Base-by-base conservation (phyloP, 805 yeast genomes). In the Nadsonia fulvescens region DNA sequence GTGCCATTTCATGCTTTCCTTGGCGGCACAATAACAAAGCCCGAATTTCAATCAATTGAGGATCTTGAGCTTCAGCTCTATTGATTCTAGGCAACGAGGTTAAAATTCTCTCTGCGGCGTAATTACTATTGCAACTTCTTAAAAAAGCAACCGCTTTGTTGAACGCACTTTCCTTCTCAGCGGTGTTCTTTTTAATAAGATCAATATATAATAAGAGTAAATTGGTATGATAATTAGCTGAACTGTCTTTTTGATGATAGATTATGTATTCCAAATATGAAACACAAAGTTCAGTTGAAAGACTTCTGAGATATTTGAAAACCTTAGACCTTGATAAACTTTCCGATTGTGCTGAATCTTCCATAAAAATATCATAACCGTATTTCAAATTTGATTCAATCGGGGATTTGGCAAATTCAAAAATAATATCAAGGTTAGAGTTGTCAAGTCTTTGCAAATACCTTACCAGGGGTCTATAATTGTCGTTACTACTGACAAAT, bases 1-100 rank as follows among this genome's bases (percentile, higher is more conserved):
- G 49, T 0, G 79, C 71, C 25, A 66, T 61, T 7, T 59, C 57
- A 40, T 77, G 78, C 27, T 66, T 66, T 1, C 66, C 70, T 22
- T 75, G 40, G 32, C 66, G 61, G 23, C 61, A 60, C 28, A 74
- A 56, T 2, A 82, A 63, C 23, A 63, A 56, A 0, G 77, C 66
- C 20, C 65, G 59, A 20, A 72, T 54, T 13, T 63, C 51, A 6
- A 61, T 30, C 5, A 46, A 36, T 3, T 12, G 18, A 4, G 24
- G 9, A 13, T 28, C 27, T 6, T 26, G 18, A 4, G 9, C 18
- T 7, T 12, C 25, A n/a, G 33, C 19, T 11, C 27, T 22, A 22
- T 36, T 36, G 4, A 36, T 30, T 12, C 33, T 18, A 4, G 37
- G 42, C 8, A 37, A 55, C 27, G 48, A 30, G 5, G 40, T 31